A percentile compares a stretch with the other conserved stretches of the same genome.
These are phyloP conservation scores for Erucastrum elatum DNA, from an alignment of 345 rosid genomes.

Conservation along the genomic window DNA sequence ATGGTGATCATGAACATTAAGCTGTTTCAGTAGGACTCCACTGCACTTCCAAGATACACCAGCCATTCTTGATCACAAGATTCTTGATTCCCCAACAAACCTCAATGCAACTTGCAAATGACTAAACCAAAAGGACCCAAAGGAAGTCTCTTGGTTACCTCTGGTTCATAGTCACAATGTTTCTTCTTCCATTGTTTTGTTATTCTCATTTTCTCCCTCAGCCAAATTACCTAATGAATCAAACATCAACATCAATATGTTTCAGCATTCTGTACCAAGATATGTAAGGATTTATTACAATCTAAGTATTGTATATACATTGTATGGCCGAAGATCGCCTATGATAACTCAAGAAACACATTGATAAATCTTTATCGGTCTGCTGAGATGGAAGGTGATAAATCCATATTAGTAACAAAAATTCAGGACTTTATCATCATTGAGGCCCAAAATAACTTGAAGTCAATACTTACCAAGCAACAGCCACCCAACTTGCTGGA, in stretches of 20 bases:
- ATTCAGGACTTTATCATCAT: background rate
- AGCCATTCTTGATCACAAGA: constrained; percentile 46
- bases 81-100: constrained; percentile 57
- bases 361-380: constrained; percentile 58
- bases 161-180: constrained; percentile 21
- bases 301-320: constrained; percentile 47
- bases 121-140: constrained; percentile 72
- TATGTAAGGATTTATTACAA: background rate
- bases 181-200: constrained; percentile 28
- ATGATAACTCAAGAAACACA: constrained; percentile 78
- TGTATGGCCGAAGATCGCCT: constrained; percentile 71
- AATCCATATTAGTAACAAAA: constrained; percentile 42
- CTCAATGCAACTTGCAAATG: constrained; percentile 65
- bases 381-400: constrained; percentile 61
- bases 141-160: constrained; percentile 25
- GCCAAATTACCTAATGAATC: constrained; percentile 33
- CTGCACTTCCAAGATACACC: constrained; percentile 50
- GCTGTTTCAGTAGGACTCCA: constrained; percentile 83
- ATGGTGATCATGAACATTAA: constrained; percentile 55
- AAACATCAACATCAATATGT: background rate
- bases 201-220: constrained; percentile 41
- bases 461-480: constrained; percentile 62
- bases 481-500: constrained; percentile 91
- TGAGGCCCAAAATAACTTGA: background rate
- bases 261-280: constrained; percentile 10